Evolutionary conservation across 768 basidiomycete genomes (phyloP).

Genomic region (Leccinum rimulosum): DNA sequence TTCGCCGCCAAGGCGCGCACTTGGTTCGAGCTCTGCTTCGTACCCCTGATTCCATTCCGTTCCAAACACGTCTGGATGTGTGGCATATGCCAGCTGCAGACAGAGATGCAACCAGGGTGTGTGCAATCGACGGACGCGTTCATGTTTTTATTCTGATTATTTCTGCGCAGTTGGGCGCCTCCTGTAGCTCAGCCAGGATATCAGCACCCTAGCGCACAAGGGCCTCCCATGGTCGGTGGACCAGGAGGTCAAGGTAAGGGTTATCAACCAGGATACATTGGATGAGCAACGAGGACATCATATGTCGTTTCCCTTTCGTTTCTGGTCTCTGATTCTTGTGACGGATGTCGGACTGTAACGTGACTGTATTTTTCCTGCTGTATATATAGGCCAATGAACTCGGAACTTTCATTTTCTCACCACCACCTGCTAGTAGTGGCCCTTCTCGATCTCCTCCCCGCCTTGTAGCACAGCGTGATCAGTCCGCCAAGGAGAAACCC

Average conservation of each 20-base stretch:
- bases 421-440: neutral
- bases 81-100: conserved; percentile 65
- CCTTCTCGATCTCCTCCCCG: conserved; percentile 5
- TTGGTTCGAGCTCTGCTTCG: conserved; percentile 78
- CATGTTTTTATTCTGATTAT: neutral
- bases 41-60: conserved; percentile 66
- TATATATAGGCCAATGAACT: conserved; percentile 3
- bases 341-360: neutral
- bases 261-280: conserved; percentile 32
- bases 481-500: conserved; percentile 39
- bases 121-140: conserved; percentile 17
- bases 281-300: conserved; percentile 7
- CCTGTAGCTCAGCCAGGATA: conserved; percentile 34
- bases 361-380: neutral
- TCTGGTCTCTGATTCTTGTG: neutral
- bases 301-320: neutral
- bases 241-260: conserved; percentile 17
- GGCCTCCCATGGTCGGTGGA: neutral
- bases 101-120: conserved; percentile 50
- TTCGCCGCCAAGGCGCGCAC: conserved; percentile 59
- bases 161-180: conserved; percentile 34
- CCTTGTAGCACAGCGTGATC: conserved; percentile 17
- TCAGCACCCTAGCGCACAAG: conserved; percentile 34
- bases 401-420: neutral
- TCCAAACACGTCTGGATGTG: conserved; percentile 68